Evolutionary conservation across 441 rosid genomes (phyloP).

Genomic region (Mallotus japonicus): DNA sequence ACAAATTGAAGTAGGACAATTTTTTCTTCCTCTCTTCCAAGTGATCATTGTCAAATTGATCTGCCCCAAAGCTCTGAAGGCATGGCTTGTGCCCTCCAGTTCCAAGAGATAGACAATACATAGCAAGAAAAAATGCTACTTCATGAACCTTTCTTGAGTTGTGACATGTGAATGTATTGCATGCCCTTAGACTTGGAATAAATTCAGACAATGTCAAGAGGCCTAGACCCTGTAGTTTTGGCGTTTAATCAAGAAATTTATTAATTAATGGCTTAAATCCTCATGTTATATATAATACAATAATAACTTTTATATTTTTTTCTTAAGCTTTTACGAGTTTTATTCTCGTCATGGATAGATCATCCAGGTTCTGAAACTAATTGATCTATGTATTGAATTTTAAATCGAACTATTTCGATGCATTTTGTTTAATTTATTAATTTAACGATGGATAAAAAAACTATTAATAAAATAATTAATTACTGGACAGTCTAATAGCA

Average conservation of each 20-base stretch:
- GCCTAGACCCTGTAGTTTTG: conserved; percentile 55
- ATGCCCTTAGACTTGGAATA: conserved; percentile 55
- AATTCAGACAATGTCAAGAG: conserved; percentile 62
- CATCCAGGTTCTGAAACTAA: too few species aligned
- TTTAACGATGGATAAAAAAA: too few species aligned
- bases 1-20: conserved; percentile 72
- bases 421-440: too few species aligned
- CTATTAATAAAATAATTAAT: too few species aligned
- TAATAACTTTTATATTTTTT: too few species aligned
- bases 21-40: conserved; percentile 56
- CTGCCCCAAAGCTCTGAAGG: conserved; percentile 78
- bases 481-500: too few species aligned
- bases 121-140: conserved; percentile 46
- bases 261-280: background rate
- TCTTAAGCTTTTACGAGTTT: too few species aligned
- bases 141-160: conserved; percentile 41
- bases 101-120: conserved; percentile 71
- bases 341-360: too few species aligned
- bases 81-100: conserved; percentile 91
- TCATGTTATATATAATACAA: conserved; percentile 11
- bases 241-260: background rate
- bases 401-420: too few species aligned
- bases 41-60: conserved; percentile 32
- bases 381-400: too few species aligned
- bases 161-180: conserved; percentile 41